Base-by-base conservation (phyloP, 495 filamentous ascomycete genomes). In the Penicillium cinerascens region DNA sequence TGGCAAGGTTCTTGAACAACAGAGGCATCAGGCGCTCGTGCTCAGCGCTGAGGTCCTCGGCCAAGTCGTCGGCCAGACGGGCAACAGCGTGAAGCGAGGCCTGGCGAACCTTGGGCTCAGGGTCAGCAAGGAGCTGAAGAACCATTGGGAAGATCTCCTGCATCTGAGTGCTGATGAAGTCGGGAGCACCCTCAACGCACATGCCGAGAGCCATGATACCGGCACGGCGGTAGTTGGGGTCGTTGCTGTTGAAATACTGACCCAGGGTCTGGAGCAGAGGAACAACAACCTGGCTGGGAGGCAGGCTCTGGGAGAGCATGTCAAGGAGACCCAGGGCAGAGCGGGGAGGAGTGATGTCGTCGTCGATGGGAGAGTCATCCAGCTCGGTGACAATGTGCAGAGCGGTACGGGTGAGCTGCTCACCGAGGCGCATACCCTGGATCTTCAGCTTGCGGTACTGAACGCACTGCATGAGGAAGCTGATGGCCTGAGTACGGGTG, bases 371-470 rank as follows among this genome's bases (percentile, higher is more conserved):
- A 18, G 84, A 75, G 42, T 90, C 87, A 20, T 83, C 84, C 16
- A 97, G 78, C 75, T 97, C 91, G 16, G 90, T 92, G 46, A 90
- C 85, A 52, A 97, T 92, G 51, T 91, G 78, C 62, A 98, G 75
- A 56, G 85, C 82, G 76, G 89, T 95, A 47, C 83, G 77, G 48
- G 91, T 96, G 48, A 98, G 83, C 68, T 89, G 82, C 67, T 91
- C 83, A 49, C 91, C 91, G 64, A 95, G 81, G 52, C 77, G 76
- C 66, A 95, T 84, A 46, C 81, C 86, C 69, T 97, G 93, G 60
- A 98, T 86, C 80, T 97, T 97, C 71, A 97, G 82, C 69, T 91
- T 93, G 56, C 92, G 83, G 77, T 92, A 97, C 47, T 87, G 86
- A 25, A 95, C 85, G 52, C 84, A 87, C 74, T 96, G 91, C 76